Evolutionary conservation across 1,284 basidiomycete species (phyloP).

Genomic region (Boletus mariae): DNA sequence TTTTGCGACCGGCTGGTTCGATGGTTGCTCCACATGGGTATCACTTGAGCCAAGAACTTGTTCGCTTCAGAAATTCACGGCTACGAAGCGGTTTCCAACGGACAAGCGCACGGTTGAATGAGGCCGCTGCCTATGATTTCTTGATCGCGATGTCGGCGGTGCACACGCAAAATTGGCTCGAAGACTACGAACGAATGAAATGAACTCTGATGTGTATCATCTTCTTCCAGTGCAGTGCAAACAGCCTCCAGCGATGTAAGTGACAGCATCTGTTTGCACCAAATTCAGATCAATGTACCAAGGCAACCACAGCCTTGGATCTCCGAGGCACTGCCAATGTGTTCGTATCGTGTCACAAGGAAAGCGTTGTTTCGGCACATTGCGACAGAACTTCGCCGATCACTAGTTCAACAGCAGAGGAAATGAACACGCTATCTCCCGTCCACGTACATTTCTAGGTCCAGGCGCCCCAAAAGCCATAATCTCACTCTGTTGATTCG

Average conservation of each 20-base stretch:
- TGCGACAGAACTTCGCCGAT: not conserved
- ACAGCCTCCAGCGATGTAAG: not conserved
- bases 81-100: not conserved
- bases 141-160: not conserved
- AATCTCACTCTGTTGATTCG: slow-evolving; percentile 35
- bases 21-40: not conserved
- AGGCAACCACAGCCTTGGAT: not conserved
- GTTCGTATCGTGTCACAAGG: not conserved
- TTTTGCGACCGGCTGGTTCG: not conserved
- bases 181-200: not conserved
- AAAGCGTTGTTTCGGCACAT: not conserved
- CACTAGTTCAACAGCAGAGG: not conserved
- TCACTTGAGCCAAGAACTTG: not conserved
- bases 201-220: not conserved
- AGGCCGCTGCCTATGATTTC: not conserved
- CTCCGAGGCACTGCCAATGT: not conserved
- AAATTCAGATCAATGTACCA: not conserved
- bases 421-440: not conserved
- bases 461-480: not conserved
- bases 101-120: not conserved
- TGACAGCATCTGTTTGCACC: not conserved
- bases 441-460: not conserved
- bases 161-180: not conserved
- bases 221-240: not conserved
- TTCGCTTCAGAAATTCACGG: not conserved